These are phyloP conservation scores for Wickerhamomyces pijperi DNA, from an alignment of 805 yeast species.

Conservation along the genomic window DNA sequence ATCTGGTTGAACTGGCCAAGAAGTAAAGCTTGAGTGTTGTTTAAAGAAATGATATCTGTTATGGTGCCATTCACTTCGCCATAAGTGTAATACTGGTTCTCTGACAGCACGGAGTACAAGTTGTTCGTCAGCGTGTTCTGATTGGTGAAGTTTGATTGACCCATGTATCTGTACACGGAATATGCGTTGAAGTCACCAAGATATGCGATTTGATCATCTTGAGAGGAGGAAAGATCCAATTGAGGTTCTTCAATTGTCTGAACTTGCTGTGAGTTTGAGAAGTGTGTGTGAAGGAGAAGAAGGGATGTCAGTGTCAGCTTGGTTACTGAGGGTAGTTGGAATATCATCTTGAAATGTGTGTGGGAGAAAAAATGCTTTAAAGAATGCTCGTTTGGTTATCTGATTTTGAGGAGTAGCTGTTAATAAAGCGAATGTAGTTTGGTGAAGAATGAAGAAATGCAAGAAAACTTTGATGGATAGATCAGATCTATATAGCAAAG, in stretches of 20 bases:
- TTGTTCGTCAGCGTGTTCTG: constrained; percentile 12
- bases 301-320: no score
- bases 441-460: no score
- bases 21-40: constrained; percentile 21
- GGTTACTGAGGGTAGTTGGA: no score
- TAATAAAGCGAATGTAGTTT: no score
- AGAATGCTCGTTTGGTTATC: no score
- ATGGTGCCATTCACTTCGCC: constrained; percentile 14
- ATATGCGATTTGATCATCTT: constrained; percentile 12
- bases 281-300: no score
- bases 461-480: no score
- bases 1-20: constrained; percentile 18
- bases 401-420: no score
- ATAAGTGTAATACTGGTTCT: constrained; percentile 8
- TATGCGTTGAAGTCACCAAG: constrained; percentile 28
- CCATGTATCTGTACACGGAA: constrained; percentile 23
- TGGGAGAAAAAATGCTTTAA: no score
- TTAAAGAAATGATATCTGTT: constrained; percentile 18
- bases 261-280: neutral
- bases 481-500: no score
- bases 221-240: constrained; percentile 13
- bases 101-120: constrained; percentile 9
- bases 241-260: constrained; percentile 5
- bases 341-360: no score
- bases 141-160: constrained; percentile 22